Conservation (phyloP, 305 asterid genomes). For the Galium porrigens region DNA sequence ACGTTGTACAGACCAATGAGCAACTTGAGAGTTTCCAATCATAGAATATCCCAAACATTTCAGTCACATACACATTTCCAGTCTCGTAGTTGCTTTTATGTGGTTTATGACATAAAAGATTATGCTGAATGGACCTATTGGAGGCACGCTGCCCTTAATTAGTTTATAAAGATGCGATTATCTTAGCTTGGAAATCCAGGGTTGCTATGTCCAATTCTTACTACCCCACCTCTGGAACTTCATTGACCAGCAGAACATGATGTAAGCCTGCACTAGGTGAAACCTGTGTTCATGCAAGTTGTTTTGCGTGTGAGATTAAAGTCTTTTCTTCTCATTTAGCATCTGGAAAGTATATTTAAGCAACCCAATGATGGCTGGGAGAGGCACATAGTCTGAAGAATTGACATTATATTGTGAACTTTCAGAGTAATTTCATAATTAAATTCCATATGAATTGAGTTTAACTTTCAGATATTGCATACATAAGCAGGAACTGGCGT, state of each 20-base stretch:
- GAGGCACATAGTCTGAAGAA: neutral
- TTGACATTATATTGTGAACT: neutral
- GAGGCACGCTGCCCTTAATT: neutral
- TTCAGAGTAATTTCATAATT: conserved; percentile 35
- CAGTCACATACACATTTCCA: neutral
- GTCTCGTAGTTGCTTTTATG: too few species aligned
- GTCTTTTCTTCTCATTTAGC: neutral
- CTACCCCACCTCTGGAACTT: neutral
- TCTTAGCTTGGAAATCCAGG: neutral
- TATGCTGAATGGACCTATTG: neutral
- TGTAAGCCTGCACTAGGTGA: neutral
- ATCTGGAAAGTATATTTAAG: neutral
- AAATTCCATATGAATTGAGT: conserved; percentile 23
- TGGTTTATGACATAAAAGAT: conserved; percentile 4
- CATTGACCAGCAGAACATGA: neutral
- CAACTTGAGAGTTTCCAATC: neutral
- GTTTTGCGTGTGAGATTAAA: neutral
- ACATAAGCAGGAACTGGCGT: conserved; percentile 51
- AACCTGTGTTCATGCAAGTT: neutral
- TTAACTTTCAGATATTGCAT: neutral
- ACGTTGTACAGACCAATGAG: neutral
- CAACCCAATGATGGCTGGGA: neutral
- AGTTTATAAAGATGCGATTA: neutral
- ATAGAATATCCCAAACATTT: neutral
- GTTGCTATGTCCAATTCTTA: neutral